phyloP scores from a whole-genome alignment of 495 filamentous ascomycete genomes.

The Penicillium paxilli region DNA sequence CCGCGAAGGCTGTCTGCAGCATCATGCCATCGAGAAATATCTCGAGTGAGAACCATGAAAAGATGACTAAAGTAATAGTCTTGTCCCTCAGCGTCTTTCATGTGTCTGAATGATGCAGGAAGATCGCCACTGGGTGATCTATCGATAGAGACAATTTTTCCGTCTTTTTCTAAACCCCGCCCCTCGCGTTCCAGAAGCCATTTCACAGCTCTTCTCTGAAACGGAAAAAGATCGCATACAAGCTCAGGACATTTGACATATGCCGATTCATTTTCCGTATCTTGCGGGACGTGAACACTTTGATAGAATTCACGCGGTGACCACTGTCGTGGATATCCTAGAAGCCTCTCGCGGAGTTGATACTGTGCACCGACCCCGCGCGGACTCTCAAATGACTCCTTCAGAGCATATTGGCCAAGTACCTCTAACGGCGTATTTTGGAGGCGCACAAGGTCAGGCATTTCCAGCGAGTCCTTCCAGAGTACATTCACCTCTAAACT shows the following conservation, averaged over 20 bases:
- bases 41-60: constrained; percentile 58
- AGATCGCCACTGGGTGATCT: constrained; percentile 15
- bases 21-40: constrained; percentile 47
- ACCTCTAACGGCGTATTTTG: constrained; percentile 17
- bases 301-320: constrained; percentile 64
- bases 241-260: constrained; percentile 42
- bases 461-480: constrained; percentile 43
- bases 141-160: constrained; percentile 20
- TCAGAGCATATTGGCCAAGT: constrained; percentile 33
- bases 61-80: constrained; percentile 62
- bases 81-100: constrained; percentile 50
- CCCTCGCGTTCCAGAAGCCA: constrained; percentile 69
- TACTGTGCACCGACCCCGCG: background rate
- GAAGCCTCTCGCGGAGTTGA: constrained; percentile 12
- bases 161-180: constrained; percentile 35
- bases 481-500: constrained; percentile 31
- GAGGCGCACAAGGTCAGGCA: constrained; percentile 19
- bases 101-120: constrained; percentile 35
- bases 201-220: constrained; percentile 68
- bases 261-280: constrained; percentile 34
- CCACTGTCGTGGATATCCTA: constrained; percentile 31
- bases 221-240: constrained; percentile 62
- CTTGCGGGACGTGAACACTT: constrained; percentile 58
- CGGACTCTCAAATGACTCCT: constrained; percentile 12
- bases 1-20: constrained; percentile 43